Conservation (phyloP, 768 basidiomycete genomes). For the Lactarius indigo region DNA sequence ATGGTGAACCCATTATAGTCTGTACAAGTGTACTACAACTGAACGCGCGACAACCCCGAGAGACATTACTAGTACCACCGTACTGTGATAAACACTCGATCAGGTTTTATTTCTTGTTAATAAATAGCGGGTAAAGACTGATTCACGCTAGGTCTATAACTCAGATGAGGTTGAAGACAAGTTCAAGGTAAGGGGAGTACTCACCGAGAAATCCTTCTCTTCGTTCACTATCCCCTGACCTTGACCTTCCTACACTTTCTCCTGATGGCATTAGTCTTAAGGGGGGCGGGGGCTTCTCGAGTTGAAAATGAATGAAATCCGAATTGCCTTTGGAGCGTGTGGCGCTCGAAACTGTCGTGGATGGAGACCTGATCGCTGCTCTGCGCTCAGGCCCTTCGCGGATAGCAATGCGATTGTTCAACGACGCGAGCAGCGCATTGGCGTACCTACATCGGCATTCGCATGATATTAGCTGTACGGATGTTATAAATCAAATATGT, state of each 20-base stretch:
- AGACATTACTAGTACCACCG: too few species aligned
- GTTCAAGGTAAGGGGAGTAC: not conserved
- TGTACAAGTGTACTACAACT: too few species aligned
- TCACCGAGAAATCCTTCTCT: not conserved
- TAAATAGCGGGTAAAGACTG: not conserved
- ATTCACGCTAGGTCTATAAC: not conserved
- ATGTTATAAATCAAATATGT: not conserved
- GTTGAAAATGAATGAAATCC: not conserved
- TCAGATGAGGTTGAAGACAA: not conserved
- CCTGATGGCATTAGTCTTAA: not conserved
- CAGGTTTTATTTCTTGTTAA: not conserved
- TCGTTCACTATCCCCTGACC: not conserved
- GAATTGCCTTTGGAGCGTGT: not conserved
- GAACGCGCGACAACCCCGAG: not conserved
- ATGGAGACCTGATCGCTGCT: not conserved
- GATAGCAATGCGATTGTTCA: constrained; percentile 16
- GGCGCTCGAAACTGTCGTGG: not conserved
- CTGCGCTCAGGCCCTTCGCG: not conserved
- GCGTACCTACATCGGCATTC: constrained; percentile 6
- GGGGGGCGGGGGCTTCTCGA: not conserved
- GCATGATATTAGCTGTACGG: not conserved
- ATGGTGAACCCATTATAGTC: not conserved
- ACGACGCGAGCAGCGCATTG: constrained; percentile 11
- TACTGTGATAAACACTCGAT: not conserved
- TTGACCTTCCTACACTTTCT: not conserved